Evolutionary conservation across 495 filamentous ascomycete species (phyloP).

Genomic region (Hyaloscypha finlandica): DNA sequence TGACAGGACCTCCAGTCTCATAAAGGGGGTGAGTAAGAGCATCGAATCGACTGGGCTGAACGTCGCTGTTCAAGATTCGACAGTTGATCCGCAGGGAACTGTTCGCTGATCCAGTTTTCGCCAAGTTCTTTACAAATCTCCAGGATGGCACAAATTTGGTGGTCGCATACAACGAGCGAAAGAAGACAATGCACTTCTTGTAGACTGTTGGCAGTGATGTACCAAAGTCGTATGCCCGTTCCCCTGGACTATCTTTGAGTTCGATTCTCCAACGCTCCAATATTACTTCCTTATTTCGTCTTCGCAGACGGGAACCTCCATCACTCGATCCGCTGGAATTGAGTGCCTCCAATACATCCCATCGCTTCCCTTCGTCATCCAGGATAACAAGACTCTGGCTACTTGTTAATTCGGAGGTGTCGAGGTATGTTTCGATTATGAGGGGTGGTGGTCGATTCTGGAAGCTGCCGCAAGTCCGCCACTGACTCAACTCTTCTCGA

Average conservation of each 20-base stretch:
- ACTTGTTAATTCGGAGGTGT: slow-evolving; percentile 74
- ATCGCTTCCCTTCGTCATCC: slow-evolving; percentile 86
- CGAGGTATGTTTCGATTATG: slow-evolving; percentile 87
- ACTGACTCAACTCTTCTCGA: slow-evolving; percentile 74
- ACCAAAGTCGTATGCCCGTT: slow-evolving; percentile 62
- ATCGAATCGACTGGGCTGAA: slow-evolving; percentile 53
- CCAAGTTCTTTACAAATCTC: slow-evolving; percentile 76
- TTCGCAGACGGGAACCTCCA: slow-evolving; percentile 46
- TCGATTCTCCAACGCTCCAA: slow-evolving; percentile 90
- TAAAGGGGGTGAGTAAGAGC: slow-evolving; percentile 71
- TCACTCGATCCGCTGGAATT: slow-evolving; percentile 60
- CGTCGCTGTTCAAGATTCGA: slow-evolving; percentile 66
- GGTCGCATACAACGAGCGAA: slow-evolving; percentile 86
- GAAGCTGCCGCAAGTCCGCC: slow-evolving; percentile 75
- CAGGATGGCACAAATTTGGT: slow-evolving; percentile 83
- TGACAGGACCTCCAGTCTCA: slow-evolving; percentile 63
- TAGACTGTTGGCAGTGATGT: slow-evolving; percentile 83
- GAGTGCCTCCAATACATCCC: slow-evolving; percentile 87
- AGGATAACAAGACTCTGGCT: slow-evolving; percentile 85
- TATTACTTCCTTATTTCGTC: slow-evolving; percentile 65
- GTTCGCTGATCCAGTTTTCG: slow-evolving; percentile 59
- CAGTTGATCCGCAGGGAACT: slow-evolving; percentile 75
- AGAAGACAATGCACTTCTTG: slow-evolving; percentile 93
- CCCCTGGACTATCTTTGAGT: slow-evolving; percentile 58
- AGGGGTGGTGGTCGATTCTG: slow-evolving; percentile 80